Evolutionary conservation across 352 stramenopile species (phyloP), one percentile per base, ranked within the genome.

Genomic region (Pythium biforme): DNA sequence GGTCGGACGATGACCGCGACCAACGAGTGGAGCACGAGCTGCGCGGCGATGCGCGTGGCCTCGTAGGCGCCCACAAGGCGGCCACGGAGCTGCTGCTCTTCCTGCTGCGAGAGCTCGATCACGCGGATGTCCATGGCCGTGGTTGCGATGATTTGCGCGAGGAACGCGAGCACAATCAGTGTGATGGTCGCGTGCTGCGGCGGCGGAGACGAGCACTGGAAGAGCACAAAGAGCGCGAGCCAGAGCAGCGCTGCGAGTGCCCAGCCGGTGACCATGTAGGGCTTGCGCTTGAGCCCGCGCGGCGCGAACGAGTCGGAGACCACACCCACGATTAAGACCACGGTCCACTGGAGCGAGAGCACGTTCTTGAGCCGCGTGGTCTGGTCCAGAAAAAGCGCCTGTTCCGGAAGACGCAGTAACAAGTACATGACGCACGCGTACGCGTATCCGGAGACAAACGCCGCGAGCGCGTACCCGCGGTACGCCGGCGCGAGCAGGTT

Each of bases 221-320:
- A 70, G 34, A 74, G 33, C 29, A 64, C 27, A 19, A 77, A 78
- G 7, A 80, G 57, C 55, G 43, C 46, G 19, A 70, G 39, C 69
- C 69, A 83, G 20, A 73, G 55, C 27, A 59, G 14, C 19, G 48
- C 55, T 9, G 67, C 27, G 31, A 69, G 19, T 17, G 51, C 46
- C 74, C 74, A 88, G 29, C 83, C 88, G 17, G 82, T 26, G 20
- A 88, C 52, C 58, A 95, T 89, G 66, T 91, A 94, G 10, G 83
- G 73, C 61, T 90, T 92, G 34, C 86, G 69, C 5, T 75, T 80
- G 11, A 65, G 66, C 3, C 69, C 23, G 19, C 62, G 52, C 3
- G 70, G 66, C 1, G 73, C 67, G 45, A 65, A 68, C 19, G 67
- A 57, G 59, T 80, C 73, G 1, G 73, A 80, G 40, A 72, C 20